Base-by-base conservation (phyloP, 257 asterid species). In the Cinchona pubescens region DNA sequence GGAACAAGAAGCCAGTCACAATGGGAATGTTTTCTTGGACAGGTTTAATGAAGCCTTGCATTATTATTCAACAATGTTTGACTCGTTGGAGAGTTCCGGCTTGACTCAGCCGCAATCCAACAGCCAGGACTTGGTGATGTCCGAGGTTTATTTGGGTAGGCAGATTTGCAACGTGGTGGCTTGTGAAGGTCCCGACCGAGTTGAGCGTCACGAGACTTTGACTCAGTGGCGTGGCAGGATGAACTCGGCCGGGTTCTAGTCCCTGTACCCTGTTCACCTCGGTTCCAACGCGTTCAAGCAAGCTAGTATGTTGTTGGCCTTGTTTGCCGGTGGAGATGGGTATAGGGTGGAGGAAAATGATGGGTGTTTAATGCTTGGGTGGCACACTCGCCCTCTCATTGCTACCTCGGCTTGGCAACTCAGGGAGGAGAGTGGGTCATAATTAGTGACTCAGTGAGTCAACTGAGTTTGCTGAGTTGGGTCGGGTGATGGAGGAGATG, bases 161-260 rank as follows among this genome's bases (percentile, higher is more conserved):
- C 97, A 93, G 87, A 93, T 93, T 19, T 90, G 97, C 85, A 90
- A 93, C 82, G 96, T 91, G 80, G 92, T 93, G 83, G 92, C 98
- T 1, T 86, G 94, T 61, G 97, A 93, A 37, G 98, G 97, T 8
- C 37, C 76, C 15, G 96, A 93, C 67, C 81, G 98, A 46, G 86
- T 90, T 5, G 98, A 93, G 84, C 81, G 98, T 0, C 97, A 93
- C 82, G 98, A 93, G 81, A 84, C 94, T 14, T 80, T 91, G 81
- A 72, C 71, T 18, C 96, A 84, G 89, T 93, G 98, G 98, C 85
- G 97, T 11, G 70, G 56, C 34, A 64, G 96, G 85, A 55, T 93
- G 91, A 79, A 43, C 69, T 71, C 88, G 63, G 78, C 87, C 51
- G 97, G 97, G 73, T 93, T 91, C 58, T n/a, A n/a, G n/a, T n/a